Conservation (phyloP, 2,329 filamentous ascomycete genomes). For the Penicillium polonicum region DNA sequence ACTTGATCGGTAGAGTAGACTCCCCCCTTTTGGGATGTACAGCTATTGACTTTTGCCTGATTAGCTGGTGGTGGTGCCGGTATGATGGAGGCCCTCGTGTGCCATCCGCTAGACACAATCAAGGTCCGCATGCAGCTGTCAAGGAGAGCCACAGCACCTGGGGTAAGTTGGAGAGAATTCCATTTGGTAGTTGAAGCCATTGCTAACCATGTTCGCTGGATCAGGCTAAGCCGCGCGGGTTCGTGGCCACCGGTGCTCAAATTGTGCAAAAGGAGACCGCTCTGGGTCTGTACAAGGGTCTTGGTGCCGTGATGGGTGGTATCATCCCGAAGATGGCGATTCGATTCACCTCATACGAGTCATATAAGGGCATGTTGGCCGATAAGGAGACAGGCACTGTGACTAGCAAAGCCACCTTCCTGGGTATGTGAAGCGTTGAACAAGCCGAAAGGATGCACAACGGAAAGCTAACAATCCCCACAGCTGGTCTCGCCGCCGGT, state of each 20-base stretch:
- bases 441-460: neutral
- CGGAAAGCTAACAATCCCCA: neutral
- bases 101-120: conserved; percentile 97
- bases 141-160: conserved; percentile 75
- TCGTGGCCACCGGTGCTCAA: conserved; percentile 78
- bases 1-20: conserved; percentile 72
- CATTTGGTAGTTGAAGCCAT: neutral
- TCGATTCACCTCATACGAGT: conserved; percentile 95
- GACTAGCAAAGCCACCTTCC: conserved; percentile 69
- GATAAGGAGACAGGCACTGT: conserved; percentile 66
- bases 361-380: conserved; percentile 82
- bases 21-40: conserved; percentile 7
- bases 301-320: conserved; percentile 93
- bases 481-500: conserved; percentile 84
- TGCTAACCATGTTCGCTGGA: conserved; percentile 12
- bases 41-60: conserved; percentile 16
- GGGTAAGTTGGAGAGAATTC: conserved; percentile 51
- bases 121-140: conserved; percentile 99
- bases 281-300: conserved; percentile 91
- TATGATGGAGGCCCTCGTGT: conserved; percentile 98
- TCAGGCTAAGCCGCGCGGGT: conserved; percentile 74
- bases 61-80: conserved; percentile 91
- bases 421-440: conserved; percentile 50
- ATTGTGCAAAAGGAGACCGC: conserved; percentile 90
- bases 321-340: conserved; percentile 99